phyloP scores from a whole-genome alignment of 2,329 filamentous ascomycete genomes.

The Plenodomus lindquistii region DNA sequence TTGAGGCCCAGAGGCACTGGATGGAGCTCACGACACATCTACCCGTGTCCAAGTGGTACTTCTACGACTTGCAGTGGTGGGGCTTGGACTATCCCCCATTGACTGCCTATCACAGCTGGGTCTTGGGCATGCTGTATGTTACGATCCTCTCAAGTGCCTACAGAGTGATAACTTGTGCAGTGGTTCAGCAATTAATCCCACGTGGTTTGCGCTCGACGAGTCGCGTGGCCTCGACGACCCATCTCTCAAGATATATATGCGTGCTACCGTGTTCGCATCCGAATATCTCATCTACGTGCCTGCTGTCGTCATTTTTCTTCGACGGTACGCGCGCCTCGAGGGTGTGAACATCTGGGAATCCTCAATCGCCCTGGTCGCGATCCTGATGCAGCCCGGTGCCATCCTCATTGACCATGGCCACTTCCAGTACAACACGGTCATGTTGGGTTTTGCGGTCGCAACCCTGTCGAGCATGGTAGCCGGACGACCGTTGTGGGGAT shows the following conservation, averaged over 20 bases:
- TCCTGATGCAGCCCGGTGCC: slow-evolving; percentile 87
- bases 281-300: slow-evolving; percentile 91
- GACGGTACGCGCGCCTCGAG: slow-evolving; percentile 75
- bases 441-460: slow-evolving; percentile 88
- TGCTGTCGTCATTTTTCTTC: slow-evolving; percentile 80
- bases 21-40: slow-evolving; percentile 94
- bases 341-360: slow-evolving; percentile 80
- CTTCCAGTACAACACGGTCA: slow-evolving; percentile 98
- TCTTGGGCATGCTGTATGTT: slow-evolving; percentile 77
- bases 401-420: slow-evolving; percentile 94
- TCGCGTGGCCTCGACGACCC: slow-evolving; percentile 82
- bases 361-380: slow-evolving; percentile 82
- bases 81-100: slow-evolving; percentile 96
- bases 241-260: slow-evolving; percentile 90
- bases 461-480: slow-evolving; percentile 88
- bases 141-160: background rate
- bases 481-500: slow-evolving; percentile 82
- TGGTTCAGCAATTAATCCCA: slow-evolving; percentile 74
- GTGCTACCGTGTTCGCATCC: slow-evolving; percentile 84
- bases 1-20: slow-evolving; percentile 97
- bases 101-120: slow-evolving; percentile 97
- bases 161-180: slow-evolving; percentile 39
- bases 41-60: slow-evolving; percentile 95
- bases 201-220: slow-evolving; percentile 84
- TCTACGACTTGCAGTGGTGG: slow-evolving; percentile 96